Base-by-base conservation (phyloP, 2,329 filamentous ascomycete species). In the Trichoderma guizhouense region DNA sequence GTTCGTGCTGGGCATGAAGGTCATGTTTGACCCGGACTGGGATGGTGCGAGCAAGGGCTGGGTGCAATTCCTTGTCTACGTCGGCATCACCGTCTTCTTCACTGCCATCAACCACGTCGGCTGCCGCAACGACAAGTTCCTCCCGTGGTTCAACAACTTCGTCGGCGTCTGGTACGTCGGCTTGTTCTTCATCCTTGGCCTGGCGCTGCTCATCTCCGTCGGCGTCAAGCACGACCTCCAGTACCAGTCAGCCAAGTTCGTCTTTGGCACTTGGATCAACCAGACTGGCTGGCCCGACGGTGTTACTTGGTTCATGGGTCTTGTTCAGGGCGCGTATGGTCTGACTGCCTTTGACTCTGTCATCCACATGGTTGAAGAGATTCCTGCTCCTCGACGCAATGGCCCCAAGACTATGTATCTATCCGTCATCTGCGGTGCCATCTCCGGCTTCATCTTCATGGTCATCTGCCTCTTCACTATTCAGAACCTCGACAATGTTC, bases 291-390 rank as follows among this genome's bases (percentile, higher is more conserved):
- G 87, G 87, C 77, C 80, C 1, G 82, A 87, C 57, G 86, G 86
- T 1, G 84, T 89, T 0, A 84, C 84, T n/a, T 89, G 86, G 86
- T 89, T 89, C 74, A 84, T 85, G 0, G 87, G 87, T 5, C 83
- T 89, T 1, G 82, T 89, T 0, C 87, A 89, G 74, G 84, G 86
- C 1, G 87, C 87, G 0, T 89, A 89, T 69, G 87, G 76, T 2
- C 78, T 88, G 18, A 88, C 86, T 0, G 87, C 87, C 1, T 89
- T 89, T 73, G 87, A 89, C 75, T 85, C 87, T 0, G 87, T 87
- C 39, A 87, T 89, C 47, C 87, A 89, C 76, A 84, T 89, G 81
- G 84, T 87, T 2, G 87, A 89, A 74, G 87, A 89, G 75, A 86
- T 89, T 1, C 86, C 87, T 1, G 79, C 81, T 5, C 86, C 87